Evolutionary conservation across 306 rosid genomes (phyloP).

Genomic region (Lathyrus sativus): DNA sequence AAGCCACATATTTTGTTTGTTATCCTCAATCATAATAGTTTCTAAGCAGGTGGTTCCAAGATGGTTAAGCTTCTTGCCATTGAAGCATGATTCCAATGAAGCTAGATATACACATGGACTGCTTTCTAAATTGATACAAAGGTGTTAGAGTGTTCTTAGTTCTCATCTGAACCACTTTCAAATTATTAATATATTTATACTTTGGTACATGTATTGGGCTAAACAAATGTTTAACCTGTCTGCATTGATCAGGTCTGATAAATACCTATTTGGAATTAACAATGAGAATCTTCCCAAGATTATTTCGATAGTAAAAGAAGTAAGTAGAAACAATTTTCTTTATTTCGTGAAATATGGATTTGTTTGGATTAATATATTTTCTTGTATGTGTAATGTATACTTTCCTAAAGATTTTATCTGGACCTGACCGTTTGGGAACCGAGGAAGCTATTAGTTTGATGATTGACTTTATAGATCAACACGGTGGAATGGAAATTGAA

Average conservation of each 20-base stretch:
- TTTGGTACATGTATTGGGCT: slow-evolving; percentile 14
- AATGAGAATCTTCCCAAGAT: slow-evolving; percentile 27
- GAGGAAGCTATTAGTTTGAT: slow-evolving; percentile 24
- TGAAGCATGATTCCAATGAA: background rate
- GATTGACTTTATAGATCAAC: background rate
- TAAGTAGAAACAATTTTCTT: slow-evolving; percentile 8
- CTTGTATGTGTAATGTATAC: background rate
- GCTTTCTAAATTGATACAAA: slow-evolving; percentile 28
- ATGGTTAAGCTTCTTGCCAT: slow-evolving; percentile 40
- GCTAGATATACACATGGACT: slow-evolving; percentile 33
- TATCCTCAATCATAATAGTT: slow-evolving; percentile 14
- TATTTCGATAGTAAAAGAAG: background rate
- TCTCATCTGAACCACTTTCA: background rate
- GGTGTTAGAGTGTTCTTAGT: slow-evolving; percentile 15
- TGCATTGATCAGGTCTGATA: slow-evolving; percentile 30
- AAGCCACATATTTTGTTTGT: background rate
- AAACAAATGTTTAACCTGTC: background rate
- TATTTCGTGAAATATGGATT: background rate
- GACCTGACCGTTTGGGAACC: slow-evolving; percentile 20
- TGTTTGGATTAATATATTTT: background rate
- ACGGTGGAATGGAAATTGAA: background rate
- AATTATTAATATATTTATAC: background rate
- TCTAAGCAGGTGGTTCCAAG: slow-evolving; percentile 29
- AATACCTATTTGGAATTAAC: slow-evolving; percentile 35
- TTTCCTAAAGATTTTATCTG: slow-evolving; percentile 28